phyloP scores from a whole-genome alignment of 352 stramenopile species.

The Globisporangium lucens region DNA sequence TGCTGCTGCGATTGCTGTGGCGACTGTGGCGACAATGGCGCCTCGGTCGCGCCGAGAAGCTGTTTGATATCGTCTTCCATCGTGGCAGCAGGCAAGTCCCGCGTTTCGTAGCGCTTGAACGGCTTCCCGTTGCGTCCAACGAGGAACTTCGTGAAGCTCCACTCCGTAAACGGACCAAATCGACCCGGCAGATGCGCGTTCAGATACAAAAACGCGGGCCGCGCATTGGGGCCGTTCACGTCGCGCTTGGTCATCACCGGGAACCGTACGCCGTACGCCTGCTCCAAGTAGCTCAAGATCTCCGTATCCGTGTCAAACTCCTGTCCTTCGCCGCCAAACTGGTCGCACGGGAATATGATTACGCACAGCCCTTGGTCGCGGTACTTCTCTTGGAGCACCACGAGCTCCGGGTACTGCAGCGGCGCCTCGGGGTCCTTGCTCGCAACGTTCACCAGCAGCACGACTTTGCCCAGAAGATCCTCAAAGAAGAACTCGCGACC shows the following conservation, averaged over 20 bases:
- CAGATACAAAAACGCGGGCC: constrained; percentile 65
- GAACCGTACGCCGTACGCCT: constrained; percentile 30
- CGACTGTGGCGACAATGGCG: neutral
- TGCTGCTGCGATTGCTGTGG: neutral
- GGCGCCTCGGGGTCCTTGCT: constrained; percentile 71
- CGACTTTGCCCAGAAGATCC: constrained; percentile 35
- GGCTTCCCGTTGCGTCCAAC: constrained; percentile 38
- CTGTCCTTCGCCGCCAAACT: constrained; percentile 65
- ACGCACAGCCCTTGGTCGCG: constrained; percentile 33
- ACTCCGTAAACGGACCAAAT: constrained; percentile 46
- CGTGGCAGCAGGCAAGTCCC: constrained; percentile 21
- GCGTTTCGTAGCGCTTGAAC: constrained; percentile 40
- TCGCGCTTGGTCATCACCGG: constrained; percentile 51
- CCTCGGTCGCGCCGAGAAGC: constrained; percentile 21
- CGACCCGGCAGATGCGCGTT: constrained; percentile 39
- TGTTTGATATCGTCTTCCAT: constrained; percentile 39
- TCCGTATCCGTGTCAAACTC: constrained; percentile 41
- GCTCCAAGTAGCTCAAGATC: constrained; percentile 28
- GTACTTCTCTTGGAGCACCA: constrained; percentile 49
- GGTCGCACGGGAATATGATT: constrained; percentile 76
- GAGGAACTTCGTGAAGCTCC: constrained; percentile 76
- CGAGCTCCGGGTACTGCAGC: constrained; percentile 75
- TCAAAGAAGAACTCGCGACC: constrained; percentile 21
- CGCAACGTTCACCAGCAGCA: constrained; percentile 77
- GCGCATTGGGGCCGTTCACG: constrained; percentile 65